Conservation (phyloP, 805 yeast species). For the Wickerhamomyces bovis region DNA sequence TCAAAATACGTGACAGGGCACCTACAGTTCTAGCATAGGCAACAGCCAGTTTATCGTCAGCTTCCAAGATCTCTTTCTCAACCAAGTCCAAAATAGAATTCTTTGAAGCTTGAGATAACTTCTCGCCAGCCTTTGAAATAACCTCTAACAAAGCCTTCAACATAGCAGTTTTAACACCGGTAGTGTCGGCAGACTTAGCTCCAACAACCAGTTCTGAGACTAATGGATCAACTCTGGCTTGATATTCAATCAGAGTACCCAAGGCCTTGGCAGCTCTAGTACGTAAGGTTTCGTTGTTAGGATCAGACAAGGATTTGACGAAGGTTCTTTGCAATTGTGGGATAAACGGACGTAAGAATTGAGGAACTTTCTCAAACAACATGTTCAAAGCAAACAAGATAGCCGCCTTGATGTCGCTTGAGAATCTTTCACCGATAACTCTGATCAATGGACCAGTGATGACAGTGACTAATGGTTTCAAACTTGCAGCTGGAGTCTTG, state of each 20-base stretch:
- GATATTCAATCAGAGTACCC: constrained; percentile 81
- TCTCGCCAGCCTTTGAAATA: constrained; percentile 69
- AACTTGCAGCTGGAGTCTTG: constrained; percentile 74
- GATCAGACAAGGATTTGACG: constrained; percentile 83
- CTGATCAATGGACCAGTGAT: constrained; percentile 97
- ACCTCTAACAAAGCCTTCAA: constrained; percentile 80
- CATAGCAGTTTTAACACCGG: constrained; percentile 80
- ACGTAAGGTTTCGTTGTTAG: constrained; percentile 64
- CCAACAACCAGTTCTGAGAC: constrained; percentile 78
- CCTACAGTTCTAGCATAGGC: constrained; percentile 80
- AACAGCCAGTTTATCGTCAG: constrained; percentile 57
- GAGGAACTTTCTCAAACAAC: constrained; percentile 78
- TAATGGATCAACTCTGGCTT: constrained; percentile 90
- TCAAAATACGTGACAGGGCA: constrained; percentile 61
- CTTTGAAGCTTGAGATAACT: constrained; percentile 71
- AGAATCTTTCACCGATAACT: constrained; percentile 93
- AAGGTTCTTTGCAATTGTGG: constrained; percentile 98
- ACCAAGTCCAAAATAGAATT: constrained; percentile 62
- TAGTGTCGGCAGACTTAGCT: constrained; percentile 56
- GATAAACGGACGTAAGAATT: constrained; percentile 86
- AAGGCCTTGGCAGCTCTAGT: constrained; percentile 84
- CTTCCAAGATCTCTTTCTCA: constrained; percentile 56
- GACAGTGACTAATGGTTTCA: constrained; percentile 84
- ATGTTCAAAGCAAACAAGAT: constrained; percentile 78
- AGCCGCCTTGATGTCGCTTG: constrained; percentile 90